These are phyloP conservation scores for Russula abietina DNA, from an alignment of 768 basidiomycete genomes.

Conservation along the genomic window DNA sequence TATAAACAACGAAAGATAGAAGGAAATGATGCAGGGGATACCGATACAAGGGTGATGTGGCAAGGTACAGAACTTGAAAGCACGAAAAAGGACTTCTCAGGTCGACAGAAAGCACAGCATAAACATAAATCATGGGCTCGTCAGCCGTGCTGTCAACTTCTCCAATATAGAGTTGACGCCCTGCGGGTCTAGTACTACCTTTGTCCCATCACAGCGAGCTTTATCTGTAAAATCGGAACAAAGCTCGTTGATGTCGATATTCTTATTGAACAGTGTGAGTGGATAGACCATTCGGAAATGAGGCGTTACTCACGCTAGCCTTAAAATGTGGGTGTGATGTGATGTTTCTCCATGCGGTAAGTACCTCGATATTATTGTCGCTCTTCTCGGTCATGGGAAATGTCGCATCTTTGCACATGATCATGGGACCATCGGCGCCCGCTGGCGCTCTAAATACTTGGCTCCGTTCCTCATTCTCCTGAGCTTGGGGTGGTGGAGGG, in stretches of 20 bases:
- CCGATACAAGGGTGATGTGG: slow-evolving; percentile 16
- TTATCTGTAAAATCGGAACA: slow-evolving; percentile 76
- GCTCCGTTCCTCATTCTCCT: slow-evolving; percentile 1
- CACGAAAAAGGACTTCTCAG: neutral
- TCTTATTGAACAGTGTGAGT: slow-evolving; percentile 36
- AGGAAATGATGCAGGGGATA: slow-evolving; percentile 11
- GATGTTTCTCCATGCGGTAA: slow-evolving; percentile 74
- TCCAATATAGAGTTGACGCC: slow-evolving; percentile 42
- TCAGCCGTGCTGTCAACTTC: slow-evolving; percentile 33
- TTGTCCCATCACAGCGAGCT: slow-evolving; percentile 78
- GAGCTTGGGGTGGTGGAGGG: slow-evolving; percentile 22
- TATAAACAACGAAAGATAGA: slow-evolving; percentile 16
- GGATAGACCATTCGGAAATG: neutral
- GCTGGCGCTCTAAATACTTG: slow-evolving; percentile 39
- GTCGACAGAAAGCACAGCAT: neutral
- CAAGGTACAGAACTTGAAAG: slow-evolving; percentile 8
- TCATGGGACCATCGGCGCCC: slow-evolving; percentile 42
- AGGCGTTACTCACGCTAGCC: slow-evolving; percentile 39
- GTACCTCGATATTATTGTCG: slow-evolving; percentile 69
- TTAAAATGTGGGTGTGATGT: slow-evolving; percentile 70
- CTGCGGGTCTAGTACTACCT: slow-evolving; percentile 63
- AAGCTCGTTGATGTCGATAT: slow-evolving; percentile 70
- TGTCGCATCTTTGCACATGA: slow-evolving; percentile 60
- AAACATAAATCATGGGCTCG: neutral
- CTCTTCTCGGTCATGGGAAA: slow-evolving; percentile 65